These are phyloP conservation scores for Beauveria varroae DNA, from an alignment of 2,329 filamentous ascomycete species.

Conservation along the genomic window DNA sequence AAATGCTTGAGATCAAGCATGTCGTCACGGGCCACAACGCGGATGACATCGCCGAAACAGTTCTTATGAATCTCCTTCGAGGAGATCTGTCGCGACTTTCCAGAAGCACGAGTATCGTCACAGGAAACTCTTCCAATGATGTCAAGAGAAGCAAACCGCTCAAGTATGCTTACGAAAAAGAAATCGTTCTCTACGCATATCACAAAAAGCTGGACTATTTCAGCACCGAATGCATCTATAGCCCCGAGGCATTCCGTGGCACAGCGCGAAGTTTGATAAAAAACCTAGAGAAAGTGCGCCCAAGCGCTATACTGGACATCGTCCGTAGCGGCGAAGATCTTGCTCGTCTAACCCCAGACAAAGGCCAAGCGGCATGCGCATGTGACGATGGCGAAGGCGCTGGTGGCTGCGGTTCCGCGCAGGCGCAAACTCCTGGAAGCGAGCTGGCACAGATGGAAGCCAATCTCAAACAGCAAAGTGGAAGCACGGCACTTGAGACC, in stretches of 20 bases:
- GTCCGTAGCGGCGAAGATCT: slow-evolving; percentile 95
- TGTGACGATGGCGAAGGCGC: slow-evolving; percentile 31
- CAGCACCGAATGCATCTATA: slow-evolving; percentile 97
- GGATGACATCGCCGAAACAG: slow-evolving; percentile 93
- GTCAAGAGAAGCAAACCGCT: slow-evolving; percentile 94
- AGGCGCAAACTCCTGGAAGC: slow-evolving; percentile 58
- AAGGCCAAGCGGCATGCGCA: slow-evolving; percentile 26
- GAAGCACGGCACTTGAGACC: slow-evolving; percentile 21
- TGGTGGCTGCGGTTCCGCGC: slow-evolving; percentile 64
- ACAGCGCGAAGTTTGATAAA: slow-evolving; percentile 90
- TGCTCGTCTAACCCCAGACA: slow-evolving; percentile 58
- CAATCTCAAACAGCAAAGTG: slow-evolving; percentile 17
- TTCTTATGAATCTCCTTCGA: slow-evolving; percentile 92
- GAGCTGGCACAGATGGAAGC: slow-evolving; percentile 82
- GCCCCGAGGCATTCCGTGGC: slow-evolving; percentile 90
- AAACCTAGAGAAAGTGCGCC: slow-evolving; percentile 84
- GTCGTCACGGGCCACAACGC: slow-evolving; percentile 97
- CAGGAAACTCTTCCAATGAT: slow-evolving; percentile 66
- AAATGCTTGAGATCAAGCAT: slow-evolving; percentile 78
- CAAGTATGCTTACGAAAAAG: slow-evolving; percentile 98
- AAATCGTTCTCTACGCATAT: slow-evolving; percentile 95
- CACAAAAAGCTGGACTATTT: slow-evolving; percentile 98
- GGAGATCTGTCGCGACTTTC: slow-evolving; percentile 84
- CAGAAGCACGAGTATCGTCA: slow-evolving; percentile 85
- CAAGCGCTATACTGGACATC: slow-evolving; percentile 90